Evolutionary conservation across 345 rosid genomes (phyloP).

Genomic region (Moricandia arvensis): DNA sequence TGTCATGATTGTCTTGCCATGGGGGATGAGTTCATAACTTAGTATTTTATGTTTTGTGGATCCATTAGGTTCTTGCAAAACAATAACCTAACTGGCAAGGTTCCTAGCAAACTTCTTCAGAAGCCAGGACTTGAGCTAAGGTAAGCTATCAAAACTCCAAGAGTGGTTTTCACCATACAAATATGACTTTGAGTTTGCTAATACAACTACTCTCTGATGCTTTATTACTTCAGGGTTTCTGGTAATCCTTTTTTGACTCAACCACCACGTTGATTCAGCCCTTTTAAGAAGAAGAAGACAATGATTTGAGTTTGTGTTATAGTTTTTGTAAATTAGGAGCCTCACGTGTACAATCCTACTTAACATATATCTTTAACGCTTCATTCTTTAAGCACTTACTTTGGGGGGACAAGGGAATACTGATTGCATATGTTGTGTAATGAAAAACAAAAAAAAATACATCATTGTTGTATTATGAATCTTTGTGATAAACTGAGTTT

Average conservation of each 20-base stretch:
- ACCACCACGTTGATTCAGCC: slow-evolving; percentile 11
- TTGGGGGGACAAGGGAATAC: slow-evolving; percentile 5
- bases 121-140: slow-evolving; percentile 55
- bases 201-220: background rate
- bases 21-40: background rate
- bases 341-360: slow-evolving; percentile 23
- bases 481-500: slow-evolving; percentile 8
- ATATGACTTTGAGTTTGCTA: background rate
- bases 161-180: background rate
- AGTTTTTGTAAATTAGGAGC: slow-evolving; percentile 36
- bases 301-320: slow-evolving; percentile 30
- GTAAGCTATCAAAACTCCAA: slow-evolving; percentile 40
- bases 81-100: slow-evolving; percentile 75
- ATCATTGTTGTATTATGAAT: slow-evolving; percentile 16
- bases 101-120: slow-evolving; percentile 55
- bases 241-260: background rate
- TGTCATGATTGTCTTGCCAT: background rate
- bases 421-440: slow-evolving; percentile 29
- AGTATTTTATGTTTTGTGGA: background rate
- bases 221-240: background rate
- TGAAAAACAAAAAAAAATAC: background rate
- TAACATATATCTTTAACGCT: slow-evolving; percentile 21
- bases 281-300: slow-evolving; percentile 15
- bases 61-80: slow-evolving; percentile 70
- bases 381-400: slow-evolving; percentile 23